Evolutionary conservation across 306 rosid genomes (phyloP), one percentile per base, ranked within the genome.

Genomic region (Carpinus viminea): DNA sequence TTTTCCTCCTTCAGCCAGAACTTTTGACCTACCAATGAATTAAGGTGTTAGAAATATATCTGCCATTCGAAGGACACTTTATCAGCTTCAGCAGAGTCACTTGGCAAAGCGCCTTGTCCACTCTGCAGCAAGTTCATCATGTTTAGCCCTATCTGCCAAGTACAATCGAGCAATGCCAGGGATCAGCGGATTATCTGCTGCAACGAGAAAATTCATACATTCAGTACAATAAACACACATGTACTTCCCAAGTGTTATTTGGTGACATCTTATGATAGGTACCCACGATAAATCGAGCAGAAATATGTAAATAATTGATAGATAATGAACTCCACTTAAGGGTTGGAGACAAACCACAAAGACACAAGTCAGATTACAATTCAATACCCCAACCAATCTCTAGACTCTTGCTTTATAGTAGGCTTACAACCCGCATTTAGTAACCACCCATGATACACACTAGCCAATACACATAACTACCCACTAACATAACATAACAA

Each of bases 31-130:
- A 72, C 70, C 54, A 60, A 56, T 62, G 54, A 20, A 12, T 34
- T 13, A 62, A 64, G 59, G 56, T 53, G 74, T 31, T 55, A 31
- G 45, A 73, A 56, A 16, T 43, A 68, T 24, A 53, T 34, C 78
- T 16, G 45, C 60, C n/a, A 68, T 31, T 16, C 54, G 74, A 80
- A 78, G 26, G 81, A 62, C 72, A 36, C 21, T 47, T 52, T 34
- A 38, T 74, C 68, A 59, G 56, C 59, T 81, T 85, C 83, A 91
- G 88, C 45, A 3, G 43, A 41, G 72, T 87, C 85, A 94, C 88
- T 89, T 92, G n/a, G 98, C 98, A 62, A 92, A 94, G 68, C 98
- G 92, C 41, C 74, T 78, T 2, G 97, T 94, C 97, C 97, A 92
- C 83, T 89, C 95, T 16, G 95, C 81, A 75, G 97, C 98, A 34